Base-by-base conservation (phyloP, 192 early-diverging fungal genomes). In the Diversispora eburnea region DNA sequence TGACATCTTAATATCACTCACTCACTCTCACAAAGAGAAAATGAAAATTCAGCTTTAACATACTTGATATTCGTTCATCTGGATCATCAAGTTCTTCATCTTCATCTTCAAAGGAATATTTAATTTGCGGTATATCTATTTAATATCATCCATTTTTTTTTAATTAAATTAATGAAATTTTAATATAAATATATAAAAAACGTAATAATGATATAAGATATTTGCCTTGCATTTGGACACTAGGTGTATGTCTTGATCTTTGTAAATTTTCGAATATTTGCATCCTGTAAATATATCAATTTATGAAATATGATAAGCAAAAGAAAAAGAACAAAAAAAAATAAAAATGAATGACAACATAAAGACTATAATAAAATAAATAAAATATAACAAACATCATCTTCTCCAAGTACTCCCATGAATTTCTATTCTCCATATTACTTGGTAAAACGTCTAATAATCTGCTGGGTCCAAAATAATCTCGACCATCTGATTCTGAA, bases 401-500 rank as follows among this genome's bases (percentile, higher is more conserved):
- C 42, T 63, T 63, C 43, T 63, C 61, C n/a, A 63, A 63, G 19
- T 63, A 63, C 42, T 91, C 83, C 49, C 88, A 85, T 6, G 91
- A 90, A 79, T 99, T 99, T 59, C 85, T 85, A 77, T 99, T 93
- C 48, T 89, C 87, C 87, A 92, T 90, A 72, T 93, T 93, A 74
- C 89, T 95, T 45, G 91, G 84, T 1, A 92, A 89, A 3, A 92
- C 91, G 62, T 96, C 92, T 45, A 99, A 79, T 49, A 84, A 81
- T 79, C 91, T 96, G 61, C 97, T 93, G 5, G 95, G 95, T 20
- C 92, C 94, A 81, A 90, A 99, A 78, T 94, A 94, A 64, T 90
- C 89, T 72, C 89, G 91, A 63, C n/a, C 25, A 45, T 42, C 42
- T 9, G 41, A n/a, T 8, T 63, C 42, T 42, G 61, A 19, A 7